Base-by-base conservation (phyloP, 164 flowering plant species). In the Saururus chinensis region DNA sequence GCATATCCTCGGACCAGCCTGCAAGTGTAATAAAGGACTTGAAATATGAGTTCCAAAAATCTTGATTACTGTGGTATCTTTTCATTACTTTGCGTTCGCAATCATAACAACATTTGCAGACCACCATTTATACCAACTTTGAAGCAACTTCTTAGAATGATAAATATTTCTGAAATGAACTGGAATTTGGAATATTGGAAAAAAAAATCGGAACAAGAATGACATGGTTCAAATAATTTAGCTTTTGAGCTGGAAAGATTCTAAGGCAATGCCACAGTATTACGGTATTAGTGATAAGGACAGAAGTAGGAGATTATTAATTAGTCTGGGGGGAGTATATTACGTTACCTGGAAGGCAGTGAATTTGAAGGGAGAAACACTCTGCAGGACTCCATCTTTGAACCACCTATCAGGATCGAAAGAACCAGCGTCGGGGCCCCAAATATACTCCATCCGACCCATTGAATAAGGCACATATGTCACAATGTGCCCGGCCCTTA, bases 1-100 rank as follows among this genome's bases (percentile, higher is more conserved):
- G 68, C 98, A 92, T 62, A 90, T 86, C 73, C 98, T 84, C 21
- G 97, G 97, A 35, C 96, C 98, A 3, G 92, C 98, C 98, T 92
- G 84, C 64, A 68, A 12, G 57, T 40, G 23, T 24, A 19, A 13
- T 2, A 7, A 24, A 16, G 8, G 26, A 57, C 8, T 40, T 21
- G 54, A 51, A 19, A 23, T 19, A 49, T 23, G 48, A 49, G 30
- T 24, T 19, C 1, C 30, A 51, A 6, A 30, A 30, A 30, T 30
- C 37, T 30, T 30, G 37, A 42, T 12, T 14, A 7, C 41, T 11
- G 12, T 40, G 1, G 6, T 25, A 42, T 14, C 21, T 11, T 13
- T 37, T 1, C 13, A 26, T 22, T 10, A 49, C 37, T 30, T 30
- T 6, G 37, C 6, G 37, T 30, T 2, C 37, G 37, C 4, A 30